A percentile compares a stretch with the other conserved stretches of the same genome.
phyloP scores from a whole-genome alignment of 2,329 filamentous ascomycete genomes.

The Neocucurbitaria cava region DNA sequence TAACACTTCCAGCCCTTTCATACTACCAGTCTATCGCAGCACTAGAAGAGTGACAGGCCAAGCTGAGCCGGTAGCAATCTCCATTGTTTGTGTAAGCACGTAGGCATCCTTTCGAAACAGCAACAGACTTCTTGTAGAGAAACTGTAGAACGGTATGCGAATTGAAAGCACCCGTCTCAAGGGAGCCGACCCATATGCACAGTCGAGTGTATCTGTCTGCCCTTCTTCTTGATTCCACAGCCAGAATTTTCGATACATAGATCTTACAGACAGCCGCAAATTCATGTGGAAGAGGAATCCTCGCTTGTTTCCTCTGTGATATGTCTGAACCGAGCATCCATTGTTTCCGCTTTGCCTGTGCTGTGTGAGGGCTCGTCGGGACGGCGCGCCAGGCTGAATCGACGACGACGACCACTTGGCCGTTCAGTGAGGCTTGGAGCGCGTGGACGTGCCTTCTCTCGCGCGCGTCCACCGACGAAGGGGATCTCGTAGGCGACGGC shows the following conservation, averaged over 20 bases:
- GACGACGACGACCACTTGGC: conserved; percentile 57
- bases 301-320: conserved; percentile 27
- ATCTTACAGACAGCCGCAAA: not conserved
- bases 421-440: conserved; percentile 68
- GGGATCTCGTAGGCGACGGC: conserved; percentile 66
- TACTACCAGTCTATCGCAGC: not conserved
- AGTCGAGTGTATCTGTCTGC: not conserved
- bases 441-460: conserved; percentile 65
- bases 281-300: conserved; percentile 6
- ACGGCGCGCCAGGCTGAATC: conserved; percentile 52
- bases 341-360: conserved; percentile 27
- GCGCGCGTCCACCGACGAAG: conserved; percentile 65
- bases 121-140: not conserved
- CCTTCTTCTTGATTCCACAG: too few species aligned
- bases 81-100: not conserved
- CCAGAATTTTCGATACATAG: not conserved
- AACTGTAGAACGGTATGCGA: not conserved
- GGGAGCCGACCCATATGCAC: not conserved
- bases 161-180: not conserved
- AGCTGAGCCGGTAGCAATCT: not conserved
- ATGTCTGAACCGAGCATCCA: conserved; percentile 37
- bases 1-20: not conserved
- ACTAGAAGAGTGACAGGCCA: not conserved
- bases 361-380: conserved; percentile 26
- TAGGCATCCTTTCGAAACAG: not conserved